These are phyloP conservation scores for Zygosaccharomyces pseudobailii DNA, from an alignment of 1,139 yeast species.

Conservation along the genomic window DNA sequence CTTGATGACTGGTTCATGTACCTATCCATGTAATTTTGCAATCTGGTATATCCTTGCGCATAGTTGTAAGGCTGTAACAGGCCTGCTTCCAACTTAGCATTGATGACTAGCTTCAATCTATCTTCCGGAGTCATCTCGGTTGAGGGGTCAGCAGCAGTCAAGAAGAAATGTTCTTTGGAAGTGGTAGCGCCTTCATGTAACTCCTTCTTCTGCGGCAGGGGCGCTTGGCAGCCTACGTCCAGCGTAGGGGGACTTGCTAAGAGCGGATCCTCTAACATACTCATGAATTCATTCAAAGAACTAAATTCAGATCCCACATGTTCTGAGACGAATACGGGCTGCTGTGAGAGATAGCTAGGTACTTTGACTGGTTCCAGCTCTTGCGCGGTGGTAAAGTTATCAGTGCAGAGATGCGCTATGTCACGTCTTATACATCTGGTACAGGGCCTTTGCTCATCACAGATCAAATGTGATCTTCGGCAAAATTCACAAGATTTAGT, in stretches of 20 bases:
- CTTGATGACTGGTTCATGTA: constrained; percentile 84
- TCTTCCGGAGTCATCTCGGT: constrained; percentile 94
- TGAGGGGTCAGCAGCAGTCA: constrained; percentile 97
- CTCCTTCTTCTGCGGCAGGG: neutral
- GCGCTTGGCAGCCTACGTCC: neutral
- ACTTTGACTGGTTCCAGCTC: constrained; percentile 4
- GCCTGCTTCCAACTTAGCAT: constrained; percentile 93
- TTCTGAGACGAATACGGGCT: constrained; percentile 79
- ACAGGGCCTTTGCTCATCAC: constrained; percentile 85
- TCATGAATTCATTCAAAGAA: constrained; percentile 80
- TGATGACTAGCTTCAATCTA: constrained; percentile 87
- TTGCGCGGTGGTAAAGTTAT: constrained; percentile 39
- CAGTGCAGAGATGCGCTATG: constrained; percentile 85
- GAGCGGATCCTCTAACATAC: constrained; percentile 85
- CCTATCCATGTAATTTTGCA: constrained; percentile 88
- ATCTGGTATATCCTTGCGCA: constrained; percentile 87
- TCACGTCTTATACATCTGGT: constrained; percentile 81
- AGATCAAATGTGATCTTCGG: constrained; percentile 89
- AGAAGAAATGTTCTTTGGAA: constrained; percentile 86
- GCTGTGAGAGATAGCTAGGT: constrained; percentile 38
- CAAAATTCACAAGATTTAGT: constrained; percentile 79
- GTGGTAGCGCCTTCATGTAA: constrained; percentile 35
- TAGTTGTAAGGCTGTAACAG: constrained; percentile 88
- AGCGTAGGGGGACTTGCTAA: constrained; percentile 14
- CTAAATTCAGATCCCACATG: constrained; percentile 93